Conservation (phyloP, 2,329 filamentous ascomycete genomes). For the Aspergillus transmontanensis region DNA sequence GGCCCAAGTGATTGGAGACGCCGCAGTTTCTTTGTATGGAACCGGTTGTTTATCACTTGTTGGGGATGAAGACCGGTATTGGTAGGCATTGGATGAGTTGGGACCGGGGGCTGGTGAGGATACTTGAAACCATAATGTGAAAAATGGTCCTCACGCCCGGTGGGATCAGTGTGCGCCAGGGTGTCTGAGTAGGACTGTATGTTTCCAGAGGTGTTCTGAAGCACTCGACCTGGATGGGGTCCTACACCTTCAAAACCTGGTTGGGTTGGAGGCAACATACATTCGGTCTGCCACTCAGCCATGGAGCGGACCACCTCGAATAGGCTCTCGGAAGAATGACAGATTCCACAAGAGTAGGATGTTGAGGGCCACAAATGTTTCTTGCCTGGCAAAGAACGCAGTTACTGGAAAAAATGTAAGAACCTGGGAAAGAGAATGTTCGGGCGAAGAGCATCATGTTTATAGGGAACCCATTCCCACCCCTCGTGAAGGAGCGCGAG, state of each 20-base stretch:
- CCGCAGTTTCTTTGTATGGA: conserved; percentile 39
- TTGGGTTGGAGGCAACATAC: conserved; percentile 41
- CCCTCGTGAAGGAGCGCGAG: conserved; percentile 30
- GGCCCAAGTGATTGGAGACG: conserved; percentile 38
- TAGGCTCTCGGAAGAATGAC: conserved; percentile 44
- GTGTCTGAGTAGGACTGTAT: conserved; percentile 44
- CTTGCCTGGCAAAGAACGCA: conserved; percentile 42
- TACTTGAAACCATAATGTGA: conserved; percentile 42
- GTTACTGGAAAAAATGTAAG: conserved; percentile 45
- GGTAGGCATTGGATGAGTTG: conserved; percentile 29
- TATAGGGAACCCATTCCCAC: conserved; percentile 40
- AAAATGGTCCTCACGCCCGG: conserved; percentile 37
- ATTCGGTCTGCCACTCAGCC: conserved; percentile 46
- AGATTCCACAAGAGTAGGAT: conserved; percentile 39
- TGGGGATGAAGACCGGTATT: conserved; percentile 30
- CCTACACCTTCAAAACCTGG: conserved; percentile 38
- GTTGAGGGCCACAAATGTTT: conserved; percentile 40
- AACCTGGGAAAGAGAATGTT: conserved; percentile 47
- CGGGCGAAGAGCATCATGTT: conserved; percentile 45
- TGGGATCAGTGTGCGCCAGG: conserved; percentile 30
- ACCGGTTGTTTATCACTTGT: conserved; percentile 31
- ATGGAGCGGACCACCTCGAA: conserved; percentile 39
- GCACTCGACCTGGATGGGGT: conserved; percentile 39
- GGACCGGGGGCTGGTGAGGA: conserved; percentile 30
- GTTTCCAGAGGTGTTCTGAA: conserved; percentile 48